These are phyloP conservation scores for Gaeumannomyces sp. DNA, from an alignment of 2,329 filamentous ascomycete species.

Conservation along the genomic window DNA sequence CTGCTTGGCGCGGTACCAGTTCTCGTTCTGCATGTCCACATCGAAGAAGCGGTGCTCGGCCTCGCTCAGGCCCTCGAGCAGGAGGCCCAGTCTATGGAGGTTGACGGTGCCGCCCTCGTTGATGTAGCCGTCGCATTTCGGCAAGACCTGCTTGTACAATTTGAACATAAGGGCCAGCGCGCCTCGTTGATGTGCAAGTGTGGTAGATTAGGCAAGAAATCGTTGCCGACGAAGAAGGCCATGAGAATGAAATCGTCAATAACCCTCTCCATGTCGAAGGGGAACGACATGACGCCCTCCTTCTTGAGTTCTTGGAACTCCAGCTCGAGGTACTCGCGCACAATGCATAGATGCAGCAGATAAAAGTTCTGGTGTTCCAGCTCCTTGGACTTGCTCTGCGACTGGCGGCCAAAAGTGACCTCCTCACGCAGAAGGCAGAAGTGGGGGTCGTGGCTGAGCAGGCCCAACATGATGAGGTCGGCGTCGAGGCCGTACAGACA, in stretches of 20 bases:
- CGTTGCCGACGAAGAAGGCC: constrained; percentile 99
- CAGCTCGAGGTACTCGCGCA: constrained; percentile 91
- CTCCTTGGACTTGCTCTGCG: constrained; percentile 86
- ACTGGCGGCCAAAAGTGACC: constrained; percentile 89
- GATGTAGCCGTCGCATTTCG: constrained; percentile 86
- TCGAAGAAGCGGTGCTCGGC: constrained; percentile 94
- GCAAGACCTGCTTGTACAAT: constrained; percentile 86
- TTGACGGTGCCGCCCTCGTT: constrained; percentile 95
- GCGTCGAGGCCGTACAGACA: constrained; percentile 97
- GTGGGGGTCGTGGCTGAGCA: constrained; percentile 95
- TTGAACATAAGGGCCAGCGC: constrained; percentile 96
- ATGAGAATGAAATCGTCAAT: constrained; percentile 99
- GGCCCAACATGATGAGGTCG: constrained; percentile 95
- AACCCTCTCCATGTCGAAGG: constrained; percentile 89
- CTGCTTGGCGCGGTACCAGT: constrained; percentile 87
- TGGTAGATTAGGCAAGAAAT: constrained; percentile 95
- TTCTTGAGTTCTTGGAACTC: constrained; percentile 91
- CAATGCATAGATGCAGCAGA: constrained; percentile 93
- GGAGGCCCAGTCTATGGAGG: constrained; percentile 65
- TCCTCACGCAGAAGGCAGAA: constrained; percentile 96
- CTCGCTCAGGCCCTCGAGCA: constrained; percentile 78
- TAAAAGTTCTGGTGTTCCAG: constrained; percentile 99
- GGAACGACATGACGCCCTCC: constrained; percentile 63
- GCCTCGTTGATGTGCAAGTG: constrained; percentile 98
- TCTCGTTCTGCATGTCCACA: constrained; percentile 77